phyloP scores from a whole-genome alignment of 148 eudicot genomes.

The Rhododendron vialii region DNA sequence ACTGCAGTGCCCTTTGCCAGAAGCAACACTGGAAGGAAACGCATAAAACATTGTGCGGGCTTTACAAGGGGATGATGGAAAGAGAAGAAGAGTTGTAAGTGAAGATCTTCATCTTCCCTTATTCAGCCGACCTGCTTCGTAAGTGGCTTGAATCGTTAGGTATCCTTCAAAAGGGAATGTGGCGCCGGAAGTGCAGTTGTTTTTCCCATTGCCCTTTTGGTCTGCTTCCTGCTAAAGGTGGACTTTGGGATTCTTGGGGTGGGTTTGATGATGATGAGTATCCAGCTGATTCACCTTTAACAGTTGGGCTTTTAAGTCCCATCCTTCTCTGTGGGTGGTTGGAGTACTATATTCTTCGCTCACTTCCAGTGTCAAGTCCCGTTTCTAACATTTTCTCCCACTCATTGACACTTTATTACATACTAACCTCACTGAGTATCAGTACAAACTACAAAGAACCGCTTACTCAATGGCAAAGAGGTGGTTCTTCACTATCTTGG shows the following conservation, averaged over 20 bases:
- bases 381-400: slow-evolving; percentile 50
- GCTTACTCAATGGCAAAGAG: slow-evolving; percentile 43
- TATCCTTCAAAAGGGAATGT: slow-evolving; percentile 51
- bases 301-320: slow-evolving; percentile 34
- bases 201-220: slow-evolving; percentile 43
- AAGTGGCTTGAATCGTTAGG: slow-evolving; percentile 47
- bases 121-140: slow-evolving; percentile 33
- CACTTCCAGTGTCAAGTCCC: slow-evolving; percentile 46
- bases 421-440: slow-evolving; percentile 34
- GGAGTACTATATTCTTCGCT: slow-evolving; percentile 44
- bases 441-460: slow-evolving; percentile 26
- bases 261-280: slow-evolving; percentile 47
- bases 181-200: slow-evolving; percentile 53
- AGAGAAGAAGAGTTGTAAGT: slow-evolving; percentile 50
- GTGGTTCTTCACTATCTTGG: slow-evolving; percentile 50
- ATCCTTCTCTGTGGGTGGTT: slow-evolving; percentile 47
- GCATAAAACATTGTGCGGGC: slow-evolving; percentile 41
- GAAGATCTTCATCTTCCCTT: slow-evolving; percentile 42
- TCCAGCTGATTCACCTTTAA: slow-evolving; percentile 35
- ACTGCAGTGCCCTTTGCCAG: slow-evolving; percentile 42
- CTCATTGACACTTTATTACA: slow-evolving; percentile 44
- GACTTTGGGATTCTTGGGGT: slow-evolving; percentile 47
- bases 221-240: slow-evolving; percentile 36
- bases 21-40: slow-evolving; percentile 48
- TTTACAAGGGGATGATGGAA: slow-evolving; percentile 57